These are phyloP conservation scores for Phytophthora brassicae DNA, from an alignment of 352 stramenopile species.

Conservation along the genomic window DNA sequence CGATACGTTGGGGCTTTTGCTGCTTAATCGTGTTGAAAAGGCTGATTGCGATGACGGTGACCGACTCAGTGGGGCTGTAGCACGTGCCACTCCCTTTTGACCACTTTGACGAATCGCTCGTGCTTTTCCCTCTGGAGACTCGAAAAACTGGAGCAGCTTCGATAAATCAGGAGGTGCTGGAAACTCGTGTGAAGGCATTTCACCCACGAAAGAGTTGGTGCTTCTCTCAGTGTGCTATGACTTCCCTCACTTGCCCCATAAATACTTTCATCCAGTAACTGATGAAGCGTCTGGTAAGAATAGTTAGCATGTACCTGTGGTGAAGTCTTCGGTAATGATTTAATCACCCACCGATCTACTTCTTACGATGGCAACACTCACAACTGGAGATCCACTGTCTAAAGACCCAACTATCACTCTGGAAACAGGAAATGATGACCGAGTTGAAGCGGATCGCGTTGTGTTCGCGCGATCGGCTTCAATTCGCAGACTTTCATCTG, in stretches of 20 bases:
- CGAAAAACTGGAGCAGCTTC: conserved; percentile 53
- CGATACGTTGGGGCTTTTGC: not conserved
- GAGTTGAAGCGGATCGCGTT: conserved; percentile 29
- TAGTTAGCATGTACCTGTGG: no score
- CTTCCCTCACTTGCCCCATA: conserved; percentile 1
- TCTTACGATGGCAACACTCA: conserved; percentile 5
- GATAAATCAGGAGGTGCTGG: conserved; percentile 45
- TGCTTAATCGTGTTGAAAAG: conserved; percentile 6
- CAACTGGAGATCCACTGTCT: conserved; percentile 3
- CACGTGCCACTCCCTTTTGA: conserved; percentile 1
- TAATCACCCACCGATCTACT: no score
- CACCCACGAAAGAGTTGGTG: not conserved
- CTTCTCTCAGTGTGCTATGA: conserved; percentile 2
- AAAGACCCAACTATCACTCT: conserved; percentile 1
- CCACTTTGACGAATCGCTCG: conserved; percentile 15
- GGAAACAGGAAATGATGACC: conserved; percentile 25
- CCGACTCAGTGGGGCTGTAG: not conserved
- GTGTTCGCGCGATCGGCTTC: conserved; percentile 47
- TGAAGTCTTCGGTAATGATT: no score
- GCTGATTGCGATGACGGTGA: not conserved
- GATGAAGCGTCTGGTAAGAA: conserved; percentile 18
- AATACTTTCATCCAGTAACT: conserved; percentile 26
- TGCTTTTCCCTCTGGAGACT: conserved; percentile 29
- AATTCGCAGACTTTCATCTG: conserved; percentile 35
- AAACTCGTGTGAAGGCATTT: conserved; percentile 33